phyloP scores from a whole-genome alignment of 352 stramenopile species.

The Pythium biforme region DNA sequence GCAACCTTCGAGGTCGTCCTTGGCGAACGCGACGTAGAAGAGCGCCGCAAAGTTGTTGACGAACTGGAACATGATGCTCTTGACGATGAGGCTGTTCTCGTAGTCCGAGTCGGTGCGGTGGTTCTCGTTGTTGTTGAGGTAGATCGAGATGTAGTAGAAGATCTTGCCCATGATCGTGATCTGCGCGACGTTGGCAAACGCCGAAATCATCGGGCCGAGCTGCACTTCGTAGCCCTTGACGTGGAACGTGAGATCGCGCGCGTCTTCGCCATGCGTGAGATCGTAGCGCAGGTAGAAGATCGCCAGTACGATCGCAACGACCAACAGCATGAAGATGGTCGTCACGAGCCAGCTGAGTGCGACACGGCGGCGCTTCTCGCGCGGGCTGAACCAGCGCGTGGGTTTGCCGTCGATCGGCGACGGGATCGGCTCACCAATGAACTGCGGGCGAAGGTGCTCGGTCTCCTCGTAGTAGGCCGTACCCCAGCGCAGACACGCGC shows the following conservation, averaged over 20 bases:
- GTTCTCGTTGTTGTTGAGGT: constrained; percentile 93
- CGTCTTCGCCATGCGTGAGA: constrained; percentile 59
- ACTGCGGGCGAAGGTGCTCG: constrained; percentile 69
- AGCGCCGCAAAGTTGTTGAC: constrained; percentile 95
- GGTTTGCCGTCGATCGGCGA: constrained; percentile 73
- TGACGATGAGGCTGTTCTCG: constrained; percentile 92
- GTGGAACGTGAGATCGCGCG: constrained; percentile 53
- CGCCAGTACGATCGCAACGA: constrained; percentile 65
- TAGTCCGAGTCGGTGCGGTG: constrained; percentile 88
- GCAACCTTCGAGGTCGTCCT: constrained; percentile 74
- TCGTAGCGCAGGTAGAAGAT: constrained; percentile 83
- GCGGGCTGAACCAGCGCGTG: constrained; percentile 62
- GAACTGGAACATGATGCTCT: constrained; percentile 95
- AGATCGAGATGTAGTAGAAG: constrained; percentile 86
- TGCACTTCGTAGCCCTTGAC: constrained; percentile 62
- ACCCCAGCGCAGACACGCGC: constrained; percentile 83
- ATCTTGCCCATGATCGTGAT: constrained; percentile 92
- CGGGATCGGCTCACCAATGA: constrained; percentile 68
- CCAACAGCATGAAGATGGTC: constrained; percentile 70
- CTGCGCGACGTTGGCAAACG: constrained; percentile 71
- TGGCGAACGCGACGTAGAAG: constrained; percentile 94
- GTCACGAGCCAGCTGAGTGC: constrained; percentile 79
- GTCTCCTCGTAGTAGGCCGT: constrained; percentile 72
- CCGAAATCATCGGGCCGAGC: constrained; percentile 68
- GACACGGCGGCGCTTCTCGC: constrained; percentile 71